A percentile compares a stretch with the other conserved stretches of the same genome.
Conservation (phyloP, 208 protist species). For the Herpetomonas tarakana region DNA sequence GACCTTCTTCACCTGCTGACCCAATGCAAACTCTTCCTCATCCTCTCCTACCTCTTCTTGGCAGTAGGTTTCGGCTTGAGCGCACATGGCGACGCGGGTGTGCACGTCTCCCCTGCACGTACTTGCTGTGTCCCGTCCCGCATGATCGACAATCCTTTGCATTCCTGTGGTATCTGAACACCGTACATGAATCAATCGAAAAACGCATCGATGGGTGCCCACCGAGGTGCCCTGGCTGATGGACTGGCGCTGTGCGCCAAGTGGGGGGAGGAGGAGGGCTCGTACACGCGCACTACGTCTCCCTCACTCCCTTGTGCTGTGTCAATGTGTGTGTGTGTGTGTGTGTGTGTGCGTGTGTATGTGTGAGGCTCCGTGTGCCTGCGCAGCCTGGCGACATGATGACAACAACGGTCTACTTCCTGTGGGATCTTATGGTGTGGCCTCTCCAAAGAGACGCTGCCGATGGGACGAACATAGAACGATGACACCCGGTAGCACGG, state of each 20-base stretch:
- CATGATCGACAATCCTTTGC: conserved; percentile 11
- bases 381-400: conserved; percentile 10
- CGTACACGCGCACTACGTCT: too few species aligned
- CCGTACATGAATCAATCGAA: conserved; percentile 27
- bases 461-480: conserved; percentile 12
- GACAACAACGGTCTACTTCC: conserved; percentile 31
- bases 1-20: too few species aligned
- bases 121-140: too few species aligned
- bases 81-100: too few species aligned
- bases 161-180: conserved; percentile 85
- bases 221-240: conserved; percentile 8
- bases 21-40: too few species aligned
- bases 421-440: conserved; percentile 34
- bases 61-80: too few species aligned
- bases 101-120: too few species aligned
- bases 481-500: conserved; percentile 16
- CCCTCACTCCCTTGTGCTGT: conserved; percentile 1
- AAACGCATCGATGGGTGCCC: conserved; percentile 46
- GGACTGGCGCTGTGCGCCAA: too few species aligned
- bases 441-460: conserved; percentile 9
- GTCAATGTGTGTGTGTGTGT: conserved; percentile 1
- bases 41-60: too few species aligned
- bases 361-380: neutral
- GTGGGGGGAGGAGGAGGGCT: too few species aligned
- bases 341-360: neutral